These are phyloP conservation scores for Lineolata rhizophorae DNA, from an alignment of 495 filamentous ascomycete genomes.

Conservation along the genomic window DNA sequence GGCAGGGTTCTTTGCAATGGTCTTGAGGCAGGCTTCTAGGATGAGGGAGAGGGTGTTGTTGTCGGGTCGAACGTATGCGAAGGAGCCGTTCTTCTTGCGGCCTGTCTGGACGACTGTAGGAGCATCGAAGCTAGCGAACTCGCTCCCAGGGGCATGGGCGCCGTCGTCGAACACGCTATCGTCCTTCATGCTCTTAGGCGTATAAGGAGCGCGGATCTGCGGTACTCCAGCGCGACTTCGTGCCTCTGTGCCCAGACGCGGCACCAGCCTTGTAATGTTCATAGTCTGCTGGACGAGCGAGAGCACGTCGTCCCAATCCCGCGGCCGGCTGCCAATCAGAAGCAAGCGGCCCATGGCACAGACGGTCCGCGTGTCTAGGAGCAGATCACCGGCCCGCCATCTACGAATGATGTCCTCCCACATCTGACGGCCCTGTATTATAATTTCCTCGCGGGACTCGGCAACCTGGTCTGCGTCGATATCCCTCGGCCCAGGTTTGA, in stretches of 20 bases:
- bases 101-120: background rate
- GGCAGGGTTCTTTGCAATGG: constrained; percentile 26
- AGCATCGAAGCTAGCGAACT: constrained; percentile 4
- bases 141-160: constrained; percentile 1
- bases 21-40: constrained; percentile 33
- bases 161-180: background rate
- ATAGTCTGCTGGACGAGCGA: constrained; percentile 57
- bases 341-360: constrained; percentile 57
- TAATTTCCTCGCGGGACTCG: constrained; percentile 14
- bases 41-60: constrained; percentile 49
- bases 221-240: constrained; percentile 6
- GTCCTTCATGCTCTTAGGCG: too few relatives aligned
- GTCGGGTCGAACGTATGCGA: background rate
- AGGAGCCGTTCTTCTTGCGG: background rate
- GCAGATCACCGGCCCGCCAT: constrained; percentile 46
- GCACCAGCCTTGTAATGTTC: constrained; percentile 32
- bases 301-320: constrained; percentile 46
- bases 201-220: constrained; percentile 1
- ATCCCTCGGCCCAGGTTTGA: constrained; percentile 5
- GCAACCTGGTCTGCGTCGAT: constrained; percentile 5
- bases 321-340: constrained; percentile 29
- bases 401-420: constrained; percentile 60
- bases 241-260: constrained; percentile 15
- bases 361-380: constrained; percentile 51
- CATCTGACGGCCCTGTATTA: constrained; percentile 39